phyloP scores from a whole-genome alignment of 1,284 basidiomycete genomes.

The Ceratobasidium sp. region DNA sequence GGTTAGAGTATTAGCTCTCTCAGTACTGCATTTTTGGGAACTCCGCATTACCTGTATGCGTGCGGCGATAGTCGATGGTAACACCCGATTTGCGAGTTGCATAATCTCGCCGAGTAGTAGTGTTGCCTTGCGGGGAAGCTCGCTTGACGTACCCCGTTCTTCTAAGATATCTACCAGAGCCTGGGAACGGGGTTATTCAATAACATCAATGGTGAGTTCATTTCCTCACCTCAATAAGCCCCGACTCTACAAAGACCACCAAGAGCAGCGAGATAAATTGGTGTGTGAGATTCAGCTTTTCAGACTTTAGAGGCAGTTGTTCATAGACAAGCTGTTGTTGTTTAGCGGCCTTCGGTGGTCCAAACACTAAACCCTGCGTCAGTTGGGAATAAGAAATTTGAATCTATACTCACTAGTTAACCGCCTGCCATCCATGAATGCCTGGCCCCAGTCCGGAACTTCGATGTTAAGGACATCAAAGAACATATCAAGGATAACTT shows the following conservation, averaged over 20 bases:
- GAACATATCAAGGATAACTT: slow-evolving; percentile 90
- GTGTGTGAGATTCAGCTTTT: slow-evolving; percentile 81
- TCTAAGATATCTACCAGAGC: slow-evolving; percentile 83
- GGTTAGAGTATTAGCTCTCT: slow-evolving; percentile 1
- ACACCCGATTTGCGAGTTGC: slow-evolving; percentile 82
- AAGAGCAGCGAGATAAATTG: slow-evolving; percentile 93
- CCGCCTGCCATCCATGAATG: slow-evolving; percentile 84
- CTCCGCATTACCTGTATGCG: slow-evolving; percentile 71
- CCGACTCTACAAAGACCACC: slow-evolving; percentile 83
- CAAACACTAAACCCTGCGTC: slow-evolving; percentile 61
- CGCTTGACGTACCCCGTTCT: slow-evolving; percentile 64
- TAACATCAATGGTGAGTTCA: neutral
- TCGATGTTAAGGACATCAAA: slow-evolving; percentile 92
- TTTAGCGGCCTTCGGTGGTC: slow-evolving; percentile 56
- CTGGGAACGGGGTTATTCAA: slow-evolving; percentile 48
- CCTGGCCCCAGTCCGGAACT: slow-evolving; percentile 85
- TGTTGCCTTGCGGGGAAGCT: slow-evolving; percentile 83
- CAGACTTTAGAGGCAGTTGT: slow-evolving; percentile 50
- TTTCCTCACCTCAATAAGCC: slow-evolving; percentile 76
- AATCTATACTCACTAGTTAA: slow-evolving; percentile 72
- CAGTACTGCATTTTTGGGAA: slow-evolving; percentile 7
- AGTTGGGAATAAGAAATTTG: neutral
- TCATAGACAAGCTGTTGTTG: slow-evolving; percentile 43
- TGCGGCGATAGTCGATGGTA: slow-evolving; percentile 84
- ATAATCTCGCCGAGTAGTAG: slow-evolving; percentile 90